Evolutionary conservation across 805 yeast species (phyloP).

Genomic region (Hanseniaspora hatyaiensis): DNA sequence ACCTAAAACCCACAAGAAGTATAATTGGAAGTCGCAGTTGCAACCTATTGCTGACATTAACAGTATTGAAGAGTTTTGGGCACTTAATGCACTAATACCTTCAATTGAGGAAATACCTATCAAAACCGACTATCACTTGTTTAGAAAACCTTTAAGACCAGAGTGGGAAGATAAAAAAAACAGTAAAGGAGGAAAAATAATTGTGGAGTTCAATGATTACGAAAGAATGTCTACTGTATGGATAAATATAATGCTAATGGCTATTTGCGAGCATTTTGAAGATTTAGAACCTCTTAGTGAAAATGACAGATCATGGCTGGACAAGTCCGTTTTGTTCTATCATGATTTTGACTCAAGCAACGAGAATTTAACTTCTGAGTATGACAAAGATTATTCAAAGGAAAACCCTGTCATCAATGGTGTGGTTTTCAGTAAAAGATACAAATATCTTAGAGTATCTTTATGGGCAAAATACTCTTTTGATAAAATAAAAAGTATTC

Average conservation of each 20-base stretch:
- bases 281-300: conserved; percentile 48
- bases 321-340: conserved; percentile 1
- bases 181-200: conserved; percentile 89
- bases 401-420: conserved; percentile 6
- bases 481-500: conserved; percentile 8
- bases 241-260: conserved; percentile 78
- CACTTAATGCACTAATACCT: conserved; percentile 86
- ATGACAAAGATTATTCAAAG: not conserved
- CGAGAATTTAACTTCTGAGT: not conserved
- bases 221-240: conserved; percentile 57
- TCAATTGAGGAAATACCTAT: conserved; percentile 61
- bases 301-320: conserved; percentile 31
- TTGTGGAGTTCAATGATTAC: conserved; percentile 53
- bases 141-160: conserved; percentile 87
- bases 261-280: conserved; percentile 91
- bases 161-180: conserved; percentile 96
- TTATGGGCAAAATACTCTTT: conserved; percentile 13
- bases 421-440: conserved; percentile 14
- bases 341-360: not conserved
- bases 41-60: conserved; percentile 86
- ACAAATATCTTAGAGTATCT: conserved; percentile 10
- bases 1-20: conserved; percentile 68
- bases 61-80: conserved; percentile 98
- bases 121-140: conserved; percentile 88
- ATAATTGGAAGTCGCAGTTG: conserved; percentile 84